Conservation (phyloP, 371 early-diverging fungal species). For the Mucor racemosus region DNA sequence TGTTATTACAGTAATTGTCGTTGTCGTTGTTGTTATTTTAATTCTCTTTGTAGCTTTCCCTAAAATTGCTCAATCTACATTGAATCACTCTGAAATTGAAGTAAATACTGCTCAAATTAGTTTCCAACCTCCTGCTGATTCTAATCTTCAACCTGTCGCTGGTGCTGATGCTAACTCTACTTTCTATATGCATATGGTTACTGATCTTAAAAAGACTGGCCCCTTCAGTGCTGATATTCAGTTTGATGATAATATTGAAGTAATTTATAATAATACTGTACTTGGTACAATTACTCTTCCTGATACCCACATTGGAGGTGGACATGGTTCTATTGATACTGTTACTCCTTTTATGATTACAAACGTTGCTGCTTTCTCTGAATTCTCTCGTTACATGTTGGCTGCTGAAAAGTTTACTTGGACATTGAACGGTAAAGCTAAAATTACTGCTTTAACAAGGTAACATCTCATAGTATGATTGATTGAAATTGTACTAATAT, state of each 20-base stretch:
- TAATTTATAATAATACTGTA: slow-evolving; percentile 36
- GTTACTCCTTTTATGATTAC: slow-evolving; percentile 54
- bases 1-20: slow-evolving; percentile 46
- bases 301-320: slow-evolving; percentile 39
- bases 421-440: slow-evolving; percentile 41
- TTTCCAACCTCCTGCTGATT: slow-evolving; percentile 45
- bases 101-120: slow-evolving; percentile 49
- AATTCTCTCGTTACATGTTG: slow-evolving; percentile 52
- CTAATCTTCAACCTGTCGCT: slow-evolving; percentile 23
- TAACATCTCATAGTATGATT: neutral
- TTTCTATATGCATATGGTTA: slow-evolving; percentile 42
- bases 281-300: slow-evolving; percentile 60
- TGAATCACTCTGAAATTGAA: slow-evolving; percentile 53
- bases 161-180: slow-evolving; percentile 35
- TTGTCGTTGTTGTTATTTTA: slow-evolving; percentile 55
- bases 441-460: slow-evolving; percentile 48
- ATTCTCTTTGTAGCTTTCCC: slow-evolving; percentile 62
- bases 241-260: slow-evolving; percentile 61
- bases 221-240: slow-evolving; percentile 58
- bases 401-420: slow-evolving; percentile 47
- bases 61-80: slow-evolving; percentile 55
- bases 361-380: slow-evolving; percentile 52
- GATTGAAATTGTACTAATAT: too few relatives aligned
- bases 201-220: slow-evolving; percentile 54
- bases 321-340: slow-evolving; percentile 48